Base-by-base conservation (phyloP, 371 early-diverging fungal genomes). In the Circinella minor region DNA sequence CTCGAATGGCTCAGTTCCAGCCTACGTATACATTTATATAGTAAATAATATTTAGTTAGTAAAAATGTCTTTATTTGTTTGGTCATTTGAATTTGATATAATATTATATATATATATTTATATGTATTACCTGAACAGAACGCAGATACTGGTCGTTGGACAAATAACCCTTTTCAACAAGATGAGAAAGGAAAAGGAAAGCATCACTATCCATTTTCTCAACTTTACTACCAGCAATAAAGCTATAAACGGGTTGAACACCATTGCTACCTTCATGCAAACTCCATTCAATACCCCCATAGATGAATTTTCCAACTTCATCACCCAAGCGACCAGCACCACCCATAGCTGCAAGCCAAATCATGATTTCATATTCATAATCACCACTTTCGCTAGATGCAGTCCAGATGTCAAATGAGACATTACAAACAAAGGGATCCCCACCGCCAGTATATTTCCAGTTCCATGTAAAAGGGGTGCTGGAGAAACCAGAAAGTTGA, bases 291-390 rank as follows among this genome's bases (percentile, higher is more conserved):
- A 46, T 39, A 36, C 71, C 71, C 36, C 36, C 71, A 6, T 43
- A 54, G 11, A 27, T 36, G 36, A 70, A 62, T 5, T 70, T 59
- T 36, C 66, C 47, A 43, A 74, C 55, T 17, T 55, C 36, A 27
- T 34, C 51, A n/a, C 74, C 74, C 6, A 73, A 47, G n/a, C 65
- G 73, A 14, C 69, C 66, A 49, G 69, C 69, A 13, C 70, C 74
- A 43, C 74, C 74, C 7, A 73, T 36, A 14, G 70, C 70, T 39
- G 70, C 70, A 18, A 73, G 17, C 74, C 74, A 73, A n/a, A 69
- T 61, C 74, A 73, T 73, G 14, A 73, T 62, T 49, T 73, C 74
- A 14, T 61, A 54, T 36, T 69, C 67, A 43, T 66, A 65, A 3
- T 62, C 55, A 17, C 67, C 67, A 8, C 60, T 55, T 13, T 49